phyloP scores from a whole-genome alignment of 1,284 basidiomycete species.

The Sporisorium scitamineum region DNA sequence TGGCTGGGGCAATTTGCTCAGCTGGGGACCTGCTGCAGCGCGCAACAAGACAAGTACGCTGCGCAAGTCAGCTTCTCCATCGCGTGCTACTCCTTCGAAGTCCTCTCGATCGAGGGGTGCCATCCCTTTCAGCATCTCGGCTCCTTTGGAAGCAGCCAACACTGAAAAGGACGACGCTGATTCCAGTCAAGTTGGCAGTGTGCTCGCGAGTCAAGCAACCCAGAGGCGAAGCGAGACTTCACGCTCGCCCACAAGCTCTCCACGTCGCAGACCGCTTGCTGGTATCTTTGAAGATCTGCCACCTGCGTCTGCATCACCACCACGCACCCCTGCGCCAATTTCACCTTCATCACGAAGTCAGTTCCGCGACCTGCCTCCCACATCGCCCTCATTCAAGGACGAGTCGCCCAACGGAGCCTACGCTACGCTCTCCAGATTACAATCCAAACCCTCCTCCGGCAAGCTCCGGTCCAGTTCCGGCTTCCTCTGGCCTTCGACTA shows the following conservation, averaged over 20 bases:
- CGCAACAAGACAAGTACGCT: conserved; percentile 19
- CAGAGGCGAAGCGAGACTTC: conserved; percentile 6
- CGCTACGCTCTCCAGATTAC: conserved; percentile 40
- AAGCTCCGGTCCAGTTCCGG: conserved; percentile 37
- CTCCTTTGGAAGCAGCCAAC: conserved; percentile 24
- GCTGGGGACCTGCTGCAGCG: conserved; percentile 43
- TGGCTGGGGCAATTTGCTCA: conserved; percentile 47
- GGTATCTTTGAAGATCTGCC: conserved; percentile 39
- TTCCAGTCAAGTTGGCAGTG: too few species aligned
- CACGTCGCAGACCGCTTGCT: conserved; percentile 30
- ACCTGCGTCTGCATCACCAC: conserved; percentile 17
- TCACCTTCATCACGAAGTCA: conserved; percentile 19
- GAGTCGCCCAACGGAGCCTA: conserved; percentile 45
- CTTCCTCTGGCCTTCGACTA: conserved; percentile 35
- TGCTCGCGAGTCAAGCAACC: background rate
- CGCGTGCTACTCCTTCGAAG: conserved; percentile 12
- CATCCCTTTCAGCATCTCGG: conserved; percentile 43
- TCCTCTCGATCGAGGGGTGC: conserved; percentile 19
- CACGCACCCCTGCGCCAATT: conserved; percentile 14
- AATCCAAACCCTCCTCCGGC: conserved; percentile 30
- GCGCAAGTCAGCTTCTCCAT: conserved; percentile 33
- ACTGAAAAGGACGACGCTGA: conserved; percentile 19
- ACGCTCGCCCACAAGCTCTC: conserved; percentile 31
- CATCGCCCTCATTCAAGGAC: conserved; percentile 21
- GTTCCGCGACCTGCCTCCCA: conserved; percentile 14